A percentile compares a stretch with the other conserved stretches of the same genome.
These are phyloP conservation scores for Oldenlandia corymbosa DNA, from an alignment of 257 asterid genomes.

Conservation along the genomic window DNA sequence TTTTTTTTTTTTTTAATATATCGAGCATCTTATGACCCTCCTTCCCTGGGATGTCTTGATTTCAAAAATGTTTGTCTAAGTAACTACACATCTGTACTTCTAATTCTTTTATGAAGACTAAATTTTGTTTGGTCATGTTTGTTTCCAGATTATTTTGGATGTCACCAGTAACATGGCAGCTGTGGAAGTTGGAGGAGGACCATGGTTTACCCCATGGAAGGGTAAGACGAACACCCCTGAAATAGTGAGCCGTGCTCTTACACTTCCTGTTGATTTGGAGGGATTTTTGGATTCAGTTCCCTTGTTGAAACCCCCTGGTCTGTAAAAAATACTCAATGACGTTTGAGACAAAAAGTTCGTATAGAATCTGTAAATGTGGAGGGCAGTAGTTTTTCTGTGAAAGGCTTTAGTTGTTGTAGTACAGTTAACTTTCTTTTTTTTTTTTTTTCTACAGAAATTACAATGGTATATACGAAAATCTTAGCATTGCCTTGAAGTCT, in stretches of 20 bases:
- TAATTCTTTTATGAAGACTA: not conserved
- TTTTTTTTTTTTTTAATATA: too few relatives aligned
- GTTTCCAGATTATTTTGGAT: constrained; percentile 61
- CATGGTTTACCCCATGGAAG: constrained; percentile 89
- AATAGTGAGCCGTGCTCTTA: constrained; percentile 43
- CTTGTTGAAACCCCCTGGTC: constrained; percentile 87
- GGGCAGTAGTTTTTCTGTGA: too few relatives aligned
- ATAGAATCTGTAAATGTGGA: too few relatives aligned
- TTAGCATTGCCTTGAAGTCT: too few relatives aligned
- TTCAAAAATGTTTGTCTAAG: not conserved
- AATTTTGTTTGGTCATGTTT: not conserved
- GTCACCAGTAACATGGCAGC: constrained; percentile 95
- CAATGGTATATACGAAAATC: too few relatives aligned
- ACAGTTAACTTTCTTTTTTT: too few relatives aligned
- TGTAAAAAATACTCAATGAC: constrained; percentile 27
- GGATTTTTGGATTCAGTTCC: constrained; percentile 51
- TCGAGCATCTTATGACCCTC: not conserved
- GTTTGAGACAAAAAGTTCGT: not conserved
- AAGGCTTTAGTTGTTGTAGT: too few relatives aligned
- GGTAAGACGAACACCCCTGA: constrained; percentile 62
- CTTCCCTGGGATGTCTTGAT: not conserved
- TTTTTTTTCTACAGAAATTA: too few relatives aligned
- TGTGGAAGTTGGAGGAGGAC: constrained; percentile 97
- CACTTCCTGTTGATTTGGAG: constrained; percentile 67
- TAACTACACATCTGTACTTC: not conserved